Percentiles rank a stretch among this genome's conserved stretches.
Evolutionary conservation across 805 yeast genomes (phyloP).

Genomic region (Cyberlindnera mississippiensis): DNA sequence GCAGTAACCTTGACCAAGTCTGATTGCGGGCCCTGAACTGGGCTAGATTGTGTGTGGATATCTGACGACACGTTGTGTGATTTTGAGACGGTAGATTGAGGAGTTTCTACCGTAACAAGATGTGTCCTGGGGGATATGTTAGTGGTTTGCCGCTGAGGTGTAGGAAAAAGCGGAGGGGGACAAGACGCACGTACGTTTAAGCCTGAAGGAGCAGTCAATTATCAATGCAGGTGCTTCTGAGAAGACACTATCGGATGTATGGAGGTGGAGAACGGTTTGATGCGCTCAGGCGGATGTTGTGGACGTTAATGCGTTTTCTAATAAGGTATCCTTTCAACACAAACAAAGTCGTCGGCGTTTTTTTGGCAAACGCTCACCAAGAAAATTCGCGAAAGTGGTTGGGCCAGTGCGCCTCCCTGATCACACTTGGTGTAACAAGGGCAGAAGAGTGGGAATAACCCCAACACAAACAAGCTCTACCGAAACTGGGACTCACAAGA

Average conservation of each 20-base stretch:
- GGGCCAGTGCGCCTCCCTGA: too few relatives aligned
- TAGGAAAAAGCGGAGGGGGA: background rate
- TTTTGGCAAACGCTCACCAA: background rate
- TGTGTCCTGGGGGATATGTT: background rate
- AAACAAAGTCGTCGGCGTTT: too few relatives aligned
- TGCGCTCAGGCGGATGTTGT: too few relatives aligned
- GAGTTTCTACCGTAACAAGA: slow-evolving; percentile 1
- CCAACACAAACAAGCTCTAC: background rate
- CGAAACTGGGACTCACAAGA: background rate
- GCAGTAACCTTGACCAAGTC: slow-evolving; percentile 34
- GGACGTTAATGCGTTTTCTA: too few relatives aligned
- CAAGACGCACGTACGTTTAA: background rate
- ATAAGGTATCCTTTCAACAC: too few relatives aligned
- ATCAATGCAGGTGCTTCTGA: too few relatives aligned
- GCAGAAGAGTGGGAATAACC: too few relatives aligned
- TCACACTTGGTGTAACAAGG: too few relatives aligned
- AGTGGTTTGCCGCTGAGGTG: background rate
- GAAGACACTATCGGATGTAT: too few relatives aligned
- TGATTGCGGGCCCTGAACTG: slow-evolving; percentile 18
- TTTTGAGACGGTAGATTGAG: background rate
- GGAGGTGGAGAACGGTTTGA: too few relatives aligned
- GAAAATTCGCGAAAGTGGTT: too few relatives aligned
- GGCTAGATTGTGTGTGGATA: slow-evolving; percentile 10
- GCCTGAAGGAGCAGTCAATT: too few relatives aligned
- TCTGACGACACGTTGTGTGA: slow-evolving; percentile 15